Evolutionary conservation across 2,329 filamentous ascomycete species (phyloP).

Genomic region (Trichoderma koningii): DNA sequence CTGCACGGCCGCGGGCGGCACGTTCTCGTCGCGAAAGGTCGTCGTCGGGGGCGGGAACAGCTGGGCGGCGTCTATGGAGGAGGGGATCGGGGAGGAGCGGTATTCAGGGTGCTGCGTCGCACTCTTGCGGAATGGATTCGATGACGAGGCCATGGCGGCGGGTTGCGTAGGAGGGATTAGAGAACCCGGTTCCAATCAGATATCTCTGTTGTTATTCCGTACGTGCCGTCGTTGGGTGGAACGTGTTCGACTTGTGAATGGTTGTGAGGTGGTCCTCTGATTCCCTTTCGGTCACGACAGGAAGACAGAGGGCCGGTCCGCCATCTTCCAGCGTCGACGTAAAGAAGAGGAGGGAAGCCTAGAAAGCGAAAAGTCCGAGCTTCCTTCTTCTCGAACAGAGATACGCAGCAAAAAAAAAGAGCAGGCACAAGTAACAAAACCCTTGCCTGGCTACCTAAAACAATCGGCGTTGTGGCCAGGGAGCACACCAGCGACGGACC

Average conservation of each 20-base stretch:
- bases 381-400: neutral
- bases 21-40: constrained; percentile 26
- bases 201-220: neutral
- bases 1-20: neutral
- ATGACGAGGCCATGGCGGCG: constrained; percentile 29
- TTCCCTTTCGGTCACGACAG: constrained; percentile 23
- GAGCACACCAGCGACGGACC: neutral
- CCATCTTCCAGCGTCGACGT: constrained; percentile 19
- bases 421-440: neutral
- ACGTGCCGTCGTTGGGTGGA: neutral
- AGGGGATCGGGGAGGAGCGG: constrained; percentile 26
- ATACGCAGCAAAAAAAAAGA: neutral
- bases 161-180: neutral
- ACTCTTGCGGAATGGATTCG: constrained; percentile 35
- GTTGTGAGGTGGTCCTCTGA: neutral
- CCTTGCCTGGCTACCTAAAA: constrained; percentile 6
- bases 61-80: constrained; percentile 30
- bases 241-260: neutral
- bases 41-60: constrained; percentile 20
- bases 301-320: constrained; percentile 17
- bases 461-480: constrained; percentile 20
- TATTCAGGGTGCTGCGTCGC: constrained; percentile 21
- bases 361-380: neutral
- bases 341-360: neutral
- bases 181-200: neutral